Evolutionary conservation across 371 early-diverging fungal genomes (phyloP).

Genomic region (Coemansia sp.): DNA sequence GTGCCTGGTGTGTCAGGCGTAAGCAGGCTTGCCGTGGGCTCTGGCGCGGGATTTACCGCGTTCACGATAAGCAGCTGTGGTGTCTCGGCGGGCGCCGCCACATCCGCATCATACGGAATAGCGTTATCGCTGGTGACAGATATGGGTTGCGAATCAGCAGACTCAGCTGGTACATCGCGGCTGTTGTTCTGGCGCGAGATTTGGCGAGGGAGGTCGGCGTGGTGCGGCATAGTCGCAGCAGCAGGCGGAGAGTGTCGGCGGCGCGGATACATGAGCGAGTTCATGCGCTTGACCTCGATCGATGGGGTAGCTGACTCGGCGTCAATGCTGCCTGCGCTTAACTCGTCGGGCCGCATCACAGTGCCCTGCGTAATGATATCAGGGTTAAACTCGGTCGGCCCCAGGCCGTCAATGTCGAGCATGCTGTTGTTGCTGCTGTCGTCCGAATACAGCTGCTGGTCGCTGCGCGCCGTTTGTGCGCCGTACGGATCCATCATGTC

Average conservation of each 20-base stretch:
- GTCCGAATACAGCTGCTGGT: constrained; percentile 41
- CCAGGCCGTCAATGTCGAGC: constrained; percentile 32
- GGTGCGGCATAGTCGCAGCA: not conserved
- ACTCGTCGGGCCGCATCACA: not conserved
- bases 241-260: not conserved
- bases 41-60: not conserved
- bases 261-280: constrained; percentile 26
- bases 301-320: constrained; percentile 8
- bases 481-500: constrained; percentile 49
- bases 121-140: not conserved
- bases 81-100: constrained; percentile 1
- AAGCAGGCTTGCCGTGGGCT: constrained; percentile 9
- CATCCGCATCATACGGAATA: not conserved
- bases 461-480: constrained; percentile 16
- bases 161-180: not conserved
- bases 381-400: constrained; percentile 25
- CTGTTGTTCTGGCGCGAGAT: constrained; percentile 10
- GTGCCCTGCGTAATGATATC: constrained; percentile 13
- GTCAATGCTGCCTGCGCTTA: not conserved
- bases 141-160: not conserved
- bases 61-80: not conserved
- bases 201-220: constrained; percentile 6
- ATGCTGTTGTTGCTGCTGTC: constrained; percentile 37
- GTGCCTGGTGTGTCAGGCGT: constrained; percentile 22
- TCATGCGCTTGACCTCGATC: constrained; percentile 28